phyloP scores from a whole-genome alignment of 2,329 filamentous ascomycete genomes.

The Zymoseptoria crescenta region DNA sequence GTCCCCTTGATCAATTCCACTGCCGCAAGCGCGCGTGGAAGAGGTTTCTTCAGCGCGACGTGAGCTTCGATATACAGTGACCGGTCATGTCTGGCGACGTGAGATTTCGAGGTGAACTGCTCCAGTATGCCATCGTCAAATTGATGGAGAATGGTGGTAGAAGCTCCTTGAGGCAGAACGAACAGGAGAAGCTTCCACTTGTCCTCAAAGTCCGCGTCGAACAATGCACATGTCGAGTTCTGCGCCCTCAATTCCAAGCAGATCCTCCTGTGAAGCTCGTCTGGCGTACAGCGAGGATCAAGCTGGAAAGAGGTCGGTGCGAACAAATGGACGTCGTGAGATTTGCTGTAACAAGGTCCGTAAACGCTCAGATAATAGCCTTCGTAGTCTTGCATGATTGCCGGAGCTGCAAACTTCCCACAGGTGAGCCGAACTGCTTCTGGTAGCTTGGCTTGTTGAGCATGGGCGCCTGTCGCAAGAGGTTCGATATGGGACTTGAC shows the following conservation, averaged over 20 bases:
- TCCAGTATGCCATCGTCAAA: neutral
- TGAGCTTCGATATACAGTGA: neutral
- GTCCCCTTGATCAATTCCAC: neutral
- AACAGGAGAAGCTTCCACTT: neutral
- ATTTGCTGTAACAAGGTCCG: neutral
- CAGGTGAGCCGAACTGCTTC: neutral
- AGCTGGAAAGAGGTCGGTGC: neutral
- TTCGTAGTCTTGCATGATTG: neutral
- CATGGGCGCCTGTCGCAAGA: neutral
- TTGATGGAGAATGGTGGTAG: neutral
- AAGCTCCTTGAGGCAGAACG: neutral
- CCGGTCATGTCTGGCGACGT: neutral
- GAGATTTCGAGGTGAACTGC: neutral
- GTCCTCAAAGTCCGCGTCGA: neutral
- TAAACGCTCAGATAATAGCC: neutral
- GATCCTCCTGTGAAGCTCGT: neutral
- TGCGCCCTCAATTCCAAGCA: neutral
- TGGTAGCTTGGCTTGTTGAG: neutral
- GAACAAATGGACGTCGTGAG: neutral
- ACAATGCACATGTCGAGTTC: neutral
- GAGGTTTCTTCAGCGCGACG: neutral
- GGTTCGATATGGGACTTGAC: neutral
- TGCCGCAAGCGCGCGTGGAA: neutral
- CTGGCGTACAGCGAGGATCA: neutral
- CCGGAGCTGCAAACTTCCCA: neutral